Evolutionary conservation across 148 eudicot species (phyloP).

Genomic region (Simmondsia chinensis): DNA sequence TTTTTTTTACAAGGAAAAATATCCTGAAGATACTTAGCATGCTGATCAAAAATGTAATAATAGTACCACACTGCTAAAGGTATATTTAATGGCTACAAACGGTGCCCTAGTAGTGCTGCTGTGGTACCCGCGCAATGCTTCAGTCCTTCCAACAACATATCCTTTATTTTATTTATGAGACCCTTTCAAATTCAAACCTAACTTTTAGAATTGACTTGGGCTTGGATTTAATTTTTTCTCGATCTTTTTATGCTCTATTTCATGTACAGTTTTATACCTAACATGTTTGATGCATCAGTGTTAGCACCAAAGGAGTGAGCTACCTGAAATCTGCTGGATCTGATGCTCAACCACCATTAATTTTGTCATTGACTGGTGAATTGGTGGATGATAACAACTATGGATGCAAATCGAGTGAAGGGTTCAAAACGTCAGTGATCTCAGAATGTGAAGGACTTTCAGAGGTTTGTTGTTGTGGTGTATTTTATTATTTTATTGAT

Average conservation of each 20-base stretch:
- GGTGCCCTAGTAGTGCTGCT: no score
- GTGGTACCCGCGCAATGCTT: no score
- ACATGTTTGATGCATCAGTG: constrained; percentile 40
- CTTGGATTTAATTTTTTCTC: background rate
- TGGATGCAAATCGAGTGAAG: constrained; percentile 25
- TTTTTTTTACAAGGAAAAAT: no score
- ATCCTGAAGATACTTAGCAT: no score
- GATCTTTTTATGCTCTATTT: background rate
- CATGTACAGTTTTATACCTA: constrained; percentile 1
- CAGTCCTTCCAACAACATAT: no score
- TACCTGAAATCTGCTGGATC: constrained; percentile 62
- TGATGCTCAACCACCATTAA: constrained; percentile 58
- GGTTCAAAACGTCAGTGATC: constrained; percentile 18
- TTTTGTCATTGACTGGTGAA: constrained; percentile 46
- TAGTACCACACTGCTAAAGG: no score
- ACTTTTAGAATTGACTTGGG: no score
- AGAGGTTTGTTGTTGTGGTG: constrained; percentile 32
- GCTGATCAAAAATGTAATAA: no score
- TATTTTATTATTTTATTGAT: background rate
- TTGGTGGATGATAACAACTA: constrained; percentile 31
- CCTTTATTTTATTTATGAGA: no score
- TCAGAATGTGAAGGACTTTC: constrained; percentile 36
- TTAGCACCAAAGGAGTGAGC: constrained; percentile 47
- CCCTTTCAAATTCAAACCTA: no score
- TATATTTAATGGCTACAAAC: no score